Conservation (phyloP, 768 basidiomycete genomes). For the Sistotremastrum niveocremeum region DNA sequence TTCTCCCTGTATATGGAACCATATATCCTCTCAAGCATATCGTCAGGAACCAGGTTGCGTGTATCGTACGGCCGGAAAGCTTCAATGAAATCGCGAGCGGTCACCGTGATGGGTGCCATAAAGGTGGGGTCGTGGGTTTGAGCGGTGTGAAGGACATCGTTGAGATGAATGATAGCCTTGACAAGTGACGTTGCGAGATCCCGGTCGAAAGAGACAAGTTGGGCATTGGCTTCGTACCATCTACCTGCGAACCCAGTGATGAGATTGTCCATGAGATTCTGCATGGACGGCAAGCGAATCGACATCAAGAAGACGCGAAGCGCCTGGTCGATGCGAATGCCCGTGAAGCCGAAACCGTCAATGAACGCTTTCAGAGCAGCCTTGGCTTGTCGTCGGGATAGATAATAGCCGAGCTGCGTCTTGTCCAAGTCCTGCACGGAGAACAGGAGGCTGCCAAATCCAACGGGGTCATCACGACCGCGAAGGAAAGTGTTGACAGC, state of each 20-base stretch:
- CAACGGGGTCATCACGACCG: conserved; percentile 46
- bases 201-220: conserved; percentile 66
- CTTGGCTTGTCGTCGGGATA: conserved; percentile 61
- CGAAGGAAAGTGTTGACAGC: conserved; percentile 22
- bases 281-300: conserved; percentile 44
- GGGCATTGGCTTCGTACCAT: conserved; percentile 84
- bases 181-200: conserved; percentile 68
- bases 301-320: conserved; percentile 82
- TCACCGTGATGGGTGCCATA: conserved; percentile 42
- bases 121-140: conserved; percentile 13
- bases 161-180: conserved; percentile 73
- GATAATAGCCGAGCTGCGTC: conserved; percentile 69
- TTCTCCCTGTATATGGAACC: conserved; percentile 58
- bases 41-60: conserved; percentile 55
- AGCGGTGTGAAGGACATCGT: conserved; percentile 72
- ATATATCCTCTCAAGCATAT: conserved; percentile 67
- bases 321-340: conserved; percentile 77
- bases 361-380: conserved; percentile 71
- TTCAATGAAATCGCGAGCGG: conserved; percentile 66
- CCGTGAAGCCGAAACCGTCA: conserved; percentile 76
- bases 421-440: conserved; percentile 75
- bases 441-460: conserved; percentile 70
- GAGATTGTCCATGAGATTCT: conserved; percentile 44
- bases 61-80: conserved; percentile 74
- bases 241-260: conserved; percentile 75